Conservation (phyloP, 2,329 filamentous ascomycete species). For the Phyllosticta ampelicida region DNA sequence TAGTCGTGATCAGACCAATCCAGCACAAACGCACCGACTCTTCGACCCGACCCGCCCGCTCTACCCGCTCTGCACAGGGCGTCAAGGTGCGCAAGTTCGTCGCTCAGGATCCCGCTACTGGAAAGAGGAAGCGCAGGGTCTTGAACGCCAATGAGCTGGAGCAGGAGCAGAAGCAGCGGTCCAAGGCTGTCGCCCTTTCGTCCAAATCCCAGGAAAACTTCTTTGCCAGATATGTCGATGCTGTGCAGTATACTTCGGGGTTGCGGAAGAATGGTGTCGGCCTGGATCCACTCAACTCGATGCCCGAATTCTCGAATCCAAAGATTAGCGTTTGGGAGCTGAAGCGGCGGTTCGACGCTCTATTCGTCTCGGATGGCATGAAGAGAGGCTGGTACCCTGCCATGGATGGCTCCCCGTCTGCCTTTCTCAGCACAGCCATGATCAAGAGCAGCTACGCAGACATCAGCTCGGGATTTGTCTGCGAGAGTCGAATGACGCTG, state of each 20-base stretch:
- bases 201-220: not conserved
- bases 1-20: not conserved
- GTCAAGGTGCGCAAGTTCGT: slow-evolving; percentile 3
- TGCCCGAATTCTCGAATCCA: slow-evolving; percentile 9
- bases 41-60: not conserved
- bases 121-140: slow-evolving; percentile 1
- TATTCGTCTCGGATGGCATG: slow-evolving; percentile 6
- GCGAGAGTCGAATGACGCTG: slow-evolving; percentile 8
- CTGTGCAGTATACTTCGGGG: not conserved
- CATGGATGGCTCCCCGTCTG: slow-evolving; percentile 8
- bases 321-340: slow-evolving; percentile 10
- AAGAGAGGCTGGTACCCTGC: slow-evolving; percentile 1
- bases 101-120: slow-evolving; percentile 6
- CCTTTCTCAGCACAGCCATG: slow-evolving; percentile 8
- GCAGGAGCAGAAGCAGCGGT: not conserved
- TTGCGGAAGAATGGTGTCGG: slow-evolving; percentile 3
- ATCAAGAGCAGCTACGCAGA: slow-evolving; percentile 10
- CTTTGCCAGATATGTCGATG: slow-evolving; percentile 6
- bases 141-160: not conserved
- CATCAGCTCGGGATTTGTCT: slow-evolving; percentile 4
- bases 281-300: not conserved
- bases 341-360: slow-evolving; percentile 6
- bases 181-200: not conserved
- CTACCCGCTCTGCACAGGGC: not conserved
- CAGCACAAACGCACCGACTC: not conserved